Evolutionary conservation across 805 yeast genomes (phyloP).

Genomic region (Myxozyma neotropica): DNA sequence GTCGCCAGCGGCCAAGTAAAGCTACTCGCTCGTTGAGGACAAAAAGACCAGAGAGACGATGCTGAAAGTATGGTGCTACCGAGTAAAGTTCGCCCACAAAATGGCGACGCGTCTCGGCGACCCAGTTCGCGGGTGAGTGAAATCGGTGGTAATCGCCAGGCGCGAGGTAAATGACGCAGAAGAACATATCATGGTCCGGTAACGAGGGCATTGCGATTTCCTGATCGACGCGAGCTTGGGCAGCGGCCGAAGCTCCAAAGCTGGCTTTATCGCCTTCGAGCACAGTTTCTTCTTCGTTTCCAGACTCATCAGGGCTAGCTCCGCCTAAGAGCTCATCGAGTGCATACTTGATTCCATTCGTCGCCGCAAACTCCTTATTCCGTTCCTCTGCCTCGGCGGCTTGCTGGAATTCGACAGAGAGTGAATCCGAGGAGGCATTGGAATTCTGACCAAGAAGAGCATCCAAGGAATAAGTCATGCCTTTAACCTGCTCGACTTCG

Average conservation of each 20-base stretch:
- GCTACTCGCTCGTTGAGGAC: conserved; percentile 95
- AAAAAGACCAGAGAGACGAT: conserved; percentile 80
- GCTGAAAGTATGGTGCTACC: conserved; percentile 96
- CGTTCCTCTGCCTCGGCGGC: conserved; percentile 44
- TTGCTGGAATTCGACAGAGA: conserved; percentile 50
- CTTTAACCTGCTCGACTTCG: conserved; percentile 90
- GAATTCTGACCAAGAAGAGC: conserved; percentile 68
- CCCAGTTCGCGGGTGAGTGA: conserved; percentile 97
- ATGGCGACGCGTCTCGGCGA: conserved; percentile 87
- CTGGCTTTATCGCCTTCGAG: conserved; percentile 71
- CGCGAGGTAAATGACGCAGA: conserved; percentile 90
- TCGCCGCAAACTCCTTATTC: conserved; percentile 73
- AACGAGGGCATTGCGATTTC: conserved; percentile 32
- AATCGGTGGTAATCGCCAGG: conserved; percentile 98
- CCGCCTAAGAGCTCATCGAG: conserved; percentile 68
- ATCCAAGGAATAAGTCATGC: conserved; percentile 87
- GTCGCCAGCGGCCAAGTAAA: conserved; percentile 89
- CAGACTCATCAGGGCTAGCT: conserved; percentile 38
- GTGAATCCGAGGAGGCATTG: conserved; percentile 33
- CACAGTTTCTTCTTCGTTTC: conserved; percentile 55
- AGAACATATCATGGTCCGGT: conserved; percentile 52
- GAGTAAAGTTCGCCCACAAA: conserved; percentile 94
- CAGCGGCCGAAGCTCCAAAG: conserved; percentile 12
- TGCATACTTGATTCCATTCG: conserved; percentile 73
- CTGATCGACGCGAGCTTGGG: conserved; percentile 12